Base-by-base conservation (phyloP, 441 rosid species). In the Gossypium davidsonii region DNA sequence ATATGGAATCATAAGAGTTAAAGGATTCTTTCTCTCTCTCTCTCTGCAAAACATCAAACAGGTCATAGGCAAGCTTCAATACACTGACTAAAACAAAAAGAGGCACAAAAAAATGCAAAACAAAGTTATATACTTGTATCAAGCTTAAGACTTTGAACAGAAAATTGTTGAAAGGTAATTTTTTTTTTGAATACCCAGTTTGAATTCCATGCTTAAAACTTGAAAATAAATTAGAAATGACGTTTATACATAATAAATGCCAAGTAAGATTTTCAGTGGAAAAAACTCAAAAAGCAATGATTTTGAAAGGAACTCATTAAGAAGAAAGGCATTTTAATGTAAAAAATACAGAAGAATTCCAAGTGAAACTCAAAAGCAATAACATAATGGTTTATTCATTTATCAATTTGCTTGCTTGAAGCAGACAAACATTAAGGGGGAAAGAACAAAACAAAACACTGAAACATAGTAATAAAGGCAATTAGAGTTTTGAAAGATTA, bases 31-130 rank as follows among this genome's bases (percentile, higher is more conserved):
- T 49, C 31, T 11, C 60, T 21, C 64, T 21, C 64, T 58, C 57
- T 23, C 64, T 55, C 79, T 71, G 83, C 82, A 77, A 77, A 81
- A 67, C 73, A 82, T 75, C 82, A 79, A 83, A 80, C 74, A 64
- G 72, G 72, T 72, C 5, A 55, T 75, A 57, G 67, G 79, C 82
- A 80, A 78, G 57, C 70, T 26, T 37, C 57, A 63, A 64, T 11
- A 20, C 31, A 14, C 61, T 18, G 70, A 49, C 58, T 26, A 21
- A 0, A 75, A 66, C 20, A 3, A 6, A 53, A 18, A 21, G 14
- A 23, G 3, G 4, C 1, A 11, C 14, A 12, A 20, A n/a, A 25
- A 14, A 64, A 4, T 17, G n/a, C 17, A 11, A 74, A 0, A 52
- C 3, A 34, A 68, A 17, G 1, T 23, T 1, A 15, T 3, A 59